Evolutionary conservation across 345 rosid genomes (phyloP), one percentile per base, ranked within the genome.

Genomic region (Heritiera littoralis): DNA sequence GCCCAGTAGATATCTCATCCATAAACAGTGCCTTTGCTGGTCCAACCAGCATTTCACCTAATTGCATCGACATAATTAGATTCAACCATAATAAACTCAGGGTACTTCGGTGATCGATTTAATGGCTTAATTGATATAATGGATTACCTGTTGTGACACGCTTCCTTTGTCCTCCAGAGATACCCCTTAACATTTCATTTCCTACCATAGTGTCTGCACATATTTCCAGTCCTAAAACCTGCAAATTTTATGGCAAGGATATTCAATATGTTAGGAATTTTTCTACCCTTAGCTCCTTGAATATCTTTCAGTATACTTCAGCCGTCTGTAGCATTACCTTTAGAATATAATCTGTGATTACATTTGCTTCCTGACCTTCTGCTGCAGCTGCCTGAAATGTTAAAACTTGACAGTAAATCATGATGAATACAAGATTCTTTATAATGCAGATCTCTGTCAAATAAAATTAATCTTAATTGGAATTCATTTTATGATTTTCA

Each of bases 81-180:
- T 66, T 61, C 69, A 75, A 51, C 51, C 54, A 58, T 56, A 72
- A 41, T 58, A 48, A 46, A 40, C 15, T 80, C 40, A 52, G 35
- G 56, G 20, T 78, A 78, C 61, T 68, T 56, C 61, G 56, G 76
- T 9, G 54, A 77, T 66, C 45, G 28, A 59, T 59, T 41, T 1
- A 74, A 20, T 74, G 18, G 51, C 2, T 74, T 58, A 20, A 20
- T 12, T 20, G 46, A 20, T 74, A 49, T 71, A 14, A 28, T 28
- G 3, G 49, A 14, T 51, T 71, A 71, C 75, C 98, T 32, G 95
- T 92, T 23, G 98, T 94, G 32, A 92, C 89, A 74, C 98, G 93
- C 77, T 92, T 93, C 86, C 83, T 90, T 81, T 93, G 93, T 4
- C 97, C 95, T 41, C 98, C 98, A 30, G 98, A 93, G 76, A 93